Percentiles rank a stretch among this genome's conserved stretches.
Conservation (phyloP, 805 yeast genomes). For the Starmerella sp. region DNA sequence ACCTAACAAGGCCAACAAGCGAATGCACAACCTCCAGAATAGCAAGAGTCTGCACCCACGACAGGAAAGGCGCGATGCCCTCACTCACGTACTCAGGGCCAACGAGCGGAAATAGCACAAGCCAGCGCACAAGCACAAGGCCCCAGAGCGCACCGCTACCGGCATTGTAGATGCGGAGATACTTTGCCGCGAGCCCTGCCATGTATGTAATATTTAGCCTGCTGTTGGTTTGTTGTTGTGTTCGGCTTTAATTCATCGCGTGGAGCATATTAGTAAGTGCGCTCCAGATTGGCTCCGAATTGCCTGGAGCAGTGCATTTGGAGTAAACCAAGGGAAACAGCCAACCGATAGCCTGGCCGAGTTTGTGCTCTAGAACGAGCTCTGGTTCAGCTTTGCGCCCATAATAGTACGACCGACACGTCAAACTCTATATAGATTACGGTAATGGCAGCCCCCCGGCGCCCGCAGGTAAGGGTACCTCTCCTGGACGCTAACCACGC, state of each 20-base stretch:
- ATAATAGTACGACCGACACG: no score
- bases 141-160: conserved; percentile 46
- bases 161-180: conserved; percentile 41
- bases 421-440: no score
- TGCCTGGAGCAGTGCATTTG: no score
- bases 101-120: conserved; percentile 31
- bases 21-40: conserved; percentile 72
- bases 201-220: neutral
- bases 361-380: no score
- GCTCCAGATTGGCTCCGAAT: no score
- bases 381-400: no score
- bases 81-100: conserved; percentile 62
- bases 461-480: neutral
- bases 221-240: no score
- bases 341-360: no score
- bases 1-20: conserved; percentile 64
- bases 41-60: conserved; percentile 67
- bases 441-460: no score
- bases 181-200: conserved; percentile 13
- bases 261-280: no score
- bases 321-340: no score
- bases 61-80: conserved; percentile 46
- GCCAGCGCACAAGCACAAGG: conserved; percentile 37
- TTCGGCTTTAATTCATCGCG: no score
- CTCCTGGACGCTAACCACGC: neutral